Evolutionary conservation across 2,329 filamentous ascomycete species (phyloP), one percentile per base, ranked within the genome.

Genomic region (Neofusicoccum umdonicola): DNA sequence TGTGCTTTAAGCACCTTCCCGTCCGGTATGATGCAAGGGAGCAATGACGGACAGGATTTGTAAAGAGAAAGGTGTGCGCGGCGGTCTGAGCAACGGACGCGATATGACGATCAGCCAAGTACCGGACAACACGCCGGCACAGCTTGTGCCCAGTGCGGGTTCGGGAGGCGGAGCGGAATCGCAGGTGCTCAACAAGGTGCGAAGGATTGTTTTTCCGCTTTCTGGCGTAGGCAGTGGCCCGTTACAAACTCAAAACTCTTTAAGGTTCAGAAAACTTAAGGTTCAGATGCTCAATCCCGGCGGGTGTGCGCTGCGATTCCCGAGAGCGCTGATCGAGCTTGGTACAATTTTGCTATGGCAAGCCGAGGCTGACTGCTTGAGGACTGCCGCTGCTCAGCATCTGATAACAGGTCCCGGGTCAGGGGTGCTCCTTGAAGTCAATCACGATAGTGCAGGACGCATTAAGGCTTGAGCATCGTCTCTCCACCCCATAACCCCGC

Each of bases 81-180:
- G 27, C 42, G 56, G 56, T 42, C 47, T 47, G 56, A 60, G 56
- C 56, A 60, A 34, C 17, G 27, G 37, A 19, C 17, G 31, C 41
- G 42, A 47, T 60, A 60, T 60, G 56, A 60, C 41, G 56, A 60
- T 60, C 56, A 60, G 42, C 56, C 56, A 60, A 47, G 41, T 48
- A 17, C 56, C 54, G 39, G 54, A 45, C 37, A 19, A 34, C 17
- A 11, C 52, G 37, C 37, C 54, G 27, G 54, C 41, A 58, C 56
- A 45, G 42, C n/a, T 42, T n/a, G 56, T 17, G 56, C 56, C 47
- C 56, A 37, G 56, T 47, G 56, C 56, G 39, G 41, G n/a, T 13
- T 37, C 56, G 42, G 56, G 22, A 47, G 42, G 39, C 39, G 54
- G 17, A 47, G 34, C 56, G 41, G 15, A 31, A 35, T 35, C 31